phyloP scores from a whole-genome alignment of 2,329 filamentous ascomycete genomes.

The Ophiostoma quercus region DNA sequence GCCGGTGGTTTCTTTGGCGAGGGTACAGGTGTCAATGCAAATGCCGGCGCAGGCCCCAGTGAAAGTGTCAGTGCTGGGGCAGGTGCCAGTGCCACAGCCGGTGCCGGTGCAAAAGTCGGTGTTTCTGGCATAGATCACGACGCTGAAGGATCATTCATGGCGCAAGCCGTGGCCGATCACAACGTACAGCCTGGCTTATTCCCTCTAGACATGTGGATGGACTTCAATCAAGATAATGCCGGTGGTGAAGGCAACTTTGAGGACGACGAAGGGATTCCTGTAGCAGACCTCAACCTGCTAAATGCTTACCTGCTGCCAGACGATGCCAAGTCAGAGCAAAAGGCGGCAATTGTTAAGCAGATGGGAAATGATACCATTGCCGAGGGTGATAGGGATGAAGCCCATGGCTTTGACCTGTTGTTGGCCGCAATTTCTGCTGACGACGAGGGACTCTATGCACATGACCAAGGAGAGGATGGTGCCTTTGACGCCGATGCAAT shows the following conservation, averaged over 20 bases:
- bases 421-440: neutral
- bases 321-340: neutral
- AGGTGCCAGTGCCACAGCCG: neutral
- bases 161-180: neutral
- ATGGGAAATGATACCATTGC: neutral
- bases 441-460: neutral
- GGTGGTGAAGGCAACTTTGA: neutral
- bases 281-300: neutral
- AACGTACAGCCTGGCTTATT: neutral
- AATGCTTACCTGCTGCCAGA: neutral
- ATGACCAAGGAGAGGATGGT: neutral
- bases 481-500: neutral
- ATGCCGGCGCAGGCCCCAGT: neutral
- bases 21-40: neutral
- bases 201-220: neutral
- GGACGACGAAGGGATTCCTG: neutral
- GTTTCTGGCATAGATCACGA: neutral
- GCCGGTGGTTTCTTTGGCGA: neutral
- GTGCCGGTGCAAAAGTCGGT: neutral
- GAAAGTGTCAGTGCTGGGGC: neutral
- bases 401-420: neutral
- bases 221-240: neutral
- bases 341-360: neutral
- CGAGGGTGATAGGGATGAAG: neutral
- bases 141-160: neutral